A percentile compares a stretch with the other conserved stretches of the same genome.
These are phyloP conservation scores for Clausena lansium DNA, from an alignment of 345 rosid species.

Conservation along the genomic window DNA sequence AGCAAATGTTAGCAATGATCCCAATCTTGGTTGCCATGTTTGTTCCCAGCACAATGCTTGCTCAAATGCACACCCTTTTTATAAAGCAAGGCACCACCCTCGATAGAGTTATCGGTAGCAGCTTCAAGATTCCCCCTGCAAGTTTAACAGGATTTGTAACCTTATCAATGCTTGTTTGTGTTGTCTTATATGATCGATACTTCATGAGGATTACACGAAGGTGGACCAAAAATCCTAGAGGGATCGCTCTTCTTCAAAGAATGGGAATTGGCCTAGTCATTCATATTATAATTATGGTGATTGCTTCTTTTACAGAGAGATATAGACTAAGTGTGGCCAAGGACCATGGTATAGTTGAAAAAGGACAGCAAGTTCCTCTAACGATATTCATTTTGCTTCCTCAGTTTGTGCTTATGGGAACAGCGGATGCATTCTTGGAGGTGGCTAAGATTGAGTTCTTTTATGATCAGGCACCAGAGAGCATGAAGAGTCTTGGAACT, in stretches of 20 bases:
- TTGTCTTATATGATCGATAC: slow-evolving; percentile 58
- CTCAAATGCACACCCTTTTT: slow-evolving; percentile 75
- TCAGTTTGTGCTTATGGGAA: slow-evolving; percentile 77
- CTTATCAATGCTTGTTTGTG: slow-evolving; percentile 53
- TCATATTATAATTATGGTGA: slow-evolving; percentile 59
- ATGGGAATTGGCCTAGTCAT: slow-evolving; percentile 67
- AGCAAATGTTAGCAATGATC: slow-evolving; percentile 87
- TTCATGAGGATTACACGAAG: slow-evolving; percentile 41
- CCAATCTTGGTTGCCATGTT: slow-evolving; percentile 68
- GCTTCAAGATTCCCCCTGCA: slow-evolving; percentile 70
- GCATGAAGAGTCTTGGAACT: slow-evolving; percentile 93
- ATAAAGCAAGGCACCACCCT: slow-evolving; percentile 94
- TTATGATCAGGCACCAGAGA: slow-evolving; percentile 90
- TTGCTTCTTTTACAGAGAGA: slow-evolving; percentile 55
- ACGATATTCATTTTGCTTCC: slow-evolving; percentile 72
- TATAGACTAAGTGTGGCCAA: slow-evolving; percentile 53
- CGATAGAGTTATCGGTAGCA: slow-evolving; percentile 46
- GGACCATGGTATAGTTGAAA: slow-evolving; percentile 46
- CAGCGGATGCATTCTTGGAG: slow-evolving; percentile 71
- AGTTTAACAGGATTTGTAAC: slow-evolving; percentile 64
- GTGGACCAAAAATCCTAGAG: slow-evolving; percentile 69
- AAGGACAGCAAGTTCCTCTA: slow-evolving; percentile 51
- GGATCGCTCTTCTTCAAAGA: slow-evolving; percentile 71
- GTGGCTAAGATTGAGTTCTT: slow-evolving; percentile 84
- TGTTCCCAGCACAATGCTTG: slow-evolving; percentile 77